Evolutionary conservation across 306 rosid species (phyloP), one percentile per base, ranked within the genome.

Genomic region (Fragaria nilgerrensis): DNA sequence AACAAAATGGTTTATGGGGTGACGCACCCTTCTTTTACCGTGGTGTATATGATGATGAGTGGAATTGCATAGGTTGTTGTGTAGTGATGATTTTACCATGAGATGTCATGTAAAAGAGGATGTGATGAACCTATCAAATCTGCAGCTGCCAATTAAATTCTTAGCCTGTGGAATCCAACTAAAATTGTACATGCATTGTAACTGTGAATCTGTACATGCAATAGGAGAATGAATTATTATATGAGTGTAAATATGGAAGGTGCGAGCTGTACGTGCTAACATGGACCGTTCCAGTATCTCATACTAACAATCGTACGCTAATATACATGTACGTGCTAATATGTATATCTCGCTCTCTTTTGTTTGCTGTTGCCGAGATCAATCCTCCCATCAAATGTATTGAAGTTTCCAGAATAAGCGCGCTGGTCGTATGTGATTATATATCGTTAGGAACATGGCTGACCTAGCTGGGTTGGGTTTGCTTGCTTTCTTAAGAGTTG

Each of bases 71-170:
- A 5, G 62, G 14, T 55, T 55, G 27, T 20, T 55, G 13, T 4
- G 62, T 0, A 55, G 66, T 27, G 2, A 27, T 27, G 6, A 61
- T 12, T 12, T 29, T 62, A 17, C 44, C 47, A 19, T 65, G 27
- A 65, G 19, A 16, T 17, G 47, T 36, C 23, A 65, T 36, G 27
- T 17, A 65, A 36, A 65, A 8, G 70, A 65, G 48, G 1, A 37
- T 29, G 14, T 6, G 67, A 27, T 15, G 67, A 61, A 61, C 67
- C 13, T 16, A 61, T 61, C 37, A 29, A 29, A 61, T 27, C 39
- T 13, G 68, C 41, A 62, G 68, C 41, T 62, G 68, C 41, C 68
- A 29, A 62, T 62, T 62, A 12, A 62, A 62, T 36, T 62, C 68
- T 2, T 32, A 14, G 68, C n/a, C 68, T 27, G 68, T 32, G 41